Evolutionary conservation across 1,284 basidiomycete genomes (phyloP), one percentile per base, ranked within the genome.

Genomic region (Pascua guehoae): DNA sequence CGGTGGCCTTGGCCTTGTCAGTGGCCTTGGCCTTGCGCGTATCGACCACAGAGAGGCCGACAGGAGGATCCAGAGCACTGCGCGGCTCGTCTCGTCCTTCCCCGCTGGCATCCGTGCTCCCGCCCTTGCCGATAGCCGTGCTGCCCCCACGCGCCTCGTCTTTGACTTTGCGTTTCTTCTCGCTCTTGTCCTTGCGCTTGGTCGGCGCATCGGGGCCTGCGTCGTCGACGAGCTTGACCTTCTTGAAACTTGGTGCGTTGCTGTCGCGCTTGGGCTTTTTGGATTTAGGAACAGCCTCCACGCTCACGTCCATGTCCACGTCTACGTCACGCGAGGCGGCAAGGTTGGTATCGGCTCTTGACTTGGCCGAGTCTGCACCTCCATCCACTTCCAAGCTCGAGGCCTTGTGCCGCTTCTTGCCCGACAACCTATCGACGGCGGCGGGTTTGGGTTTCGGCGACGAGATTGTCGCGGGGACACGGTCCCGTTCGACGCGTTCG

Each of bases 401-500:
- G 24, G 24, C 7, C 24, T 32, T 32, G 24, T 7, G 24, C 24
- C 24, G 24, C 15, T 18, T 18, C 49, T 44, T 44, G 41, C 16
- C 17, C 2, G 12, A 7, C 11, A 43, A 9, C 14, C 12, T 7
- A 9, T 32, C 44, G 5, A 8, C 44, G 4, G 15, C 14, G 18
- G 17, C 49, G n/a, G 4, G 15, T n/a, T 18, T 32, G 49, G 18
- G 49, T 17, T 41, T 41, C 8, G 16, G 38, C 16, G 24, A 32
- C 24, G 24, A 32, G 24, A 32, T 7, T 7, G 24, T 32, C 24
- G 24, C 24, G 24, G 24, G 40, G 4, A 17, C 16, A 14, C 63
- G n/a, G n/a, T n/a, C n/a, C n/a, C n/a, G 57, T 42, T 57, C 48
- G 18, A 62, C 53, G 24, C 45, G 51, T 36, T 62, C 57, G 8